Percentiles rank a stretch among this genome's conserved stretches.
These are phyloP conservation scores for Wickerhamomyces strasburgensis DNA, from an alignment of 805 yeast species.

Conservation along the genomic window DNA sequence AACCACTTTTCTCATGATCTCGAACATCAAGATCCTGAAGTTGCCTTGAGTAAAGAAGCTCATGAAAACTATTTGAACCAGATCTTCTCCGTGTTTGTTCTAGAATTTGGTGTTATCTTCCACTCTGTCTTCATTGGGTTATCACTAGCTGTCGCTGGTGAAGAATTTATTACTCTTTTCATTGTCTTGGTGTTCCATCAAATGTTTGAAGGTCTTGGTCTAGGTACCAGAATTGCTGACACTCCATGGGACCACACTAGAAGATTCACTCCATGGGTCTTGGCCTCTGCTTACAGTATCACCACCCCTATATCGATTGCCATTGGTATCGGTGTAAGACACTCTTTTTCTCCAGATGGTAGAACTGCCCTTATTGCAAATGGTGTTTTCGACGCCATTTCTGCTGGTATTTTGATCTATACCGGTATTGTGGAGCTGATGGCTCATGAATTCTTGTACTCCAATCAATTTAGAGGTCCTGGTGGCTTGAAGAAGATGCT, in stretches of 20 bases:
- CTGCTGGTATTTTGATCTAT: slow-evolving; percentile 74
- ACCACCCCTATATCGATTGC: slow-evolving; percentile 75
- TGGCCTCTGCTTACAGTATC: slow-evolving; percentile 45
- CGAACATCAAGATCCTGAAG: slow-evolving; percentile 37
- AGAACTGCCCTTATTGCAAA: slow-evolving; percentile 56
- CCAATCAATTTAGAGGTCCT: slow-evolving; percentile 61
- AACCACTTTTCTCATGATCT: slow-evolving; percentile 40
- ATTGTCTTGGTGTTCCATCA: slow-evolving; percentile 73
- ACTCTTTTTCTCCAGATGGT: slow-evolving; percentile 54
- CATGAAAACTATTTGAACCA: slow-evolving; percentile 52
- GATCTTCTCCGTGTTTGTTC: slow-evolving; percentile 47
- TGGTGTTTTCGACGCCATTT: slow-evolving; percentile 70
- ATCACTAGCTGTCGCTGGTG: slow-evolving; percentile 72
- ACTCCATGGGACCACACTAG: slow-evolving; percentile 32
- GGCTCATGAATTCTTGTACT: slow-evolving; percentile 69
- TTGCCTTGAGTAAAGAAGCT: slow-evolving; percentile 30
- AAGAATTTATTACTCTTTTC: slow-evolving; percentile 66
- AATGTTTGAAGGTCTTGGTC: slow-evolving; percentile 80
- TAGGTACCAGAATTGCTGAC: slow-evolving; percentile 71
- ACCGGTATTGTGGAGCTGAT: slow-evolving; percentile 74
- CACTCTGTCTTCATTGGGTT: slow-evolving; percentile 82
- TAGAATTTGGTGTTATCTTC: slow-evolving; percentile 78
- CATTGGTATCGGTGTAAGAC: slow-evolving; percentile 72
- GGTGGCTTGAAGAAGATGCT: slow-evolving; percentile 47
- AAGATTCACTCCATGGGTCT: slow-evolving; percentile 52